Base-by-base conservation (phyloP, 495 filamentous ascomycete genomes). In the Aspergillus steynii region DNA sequence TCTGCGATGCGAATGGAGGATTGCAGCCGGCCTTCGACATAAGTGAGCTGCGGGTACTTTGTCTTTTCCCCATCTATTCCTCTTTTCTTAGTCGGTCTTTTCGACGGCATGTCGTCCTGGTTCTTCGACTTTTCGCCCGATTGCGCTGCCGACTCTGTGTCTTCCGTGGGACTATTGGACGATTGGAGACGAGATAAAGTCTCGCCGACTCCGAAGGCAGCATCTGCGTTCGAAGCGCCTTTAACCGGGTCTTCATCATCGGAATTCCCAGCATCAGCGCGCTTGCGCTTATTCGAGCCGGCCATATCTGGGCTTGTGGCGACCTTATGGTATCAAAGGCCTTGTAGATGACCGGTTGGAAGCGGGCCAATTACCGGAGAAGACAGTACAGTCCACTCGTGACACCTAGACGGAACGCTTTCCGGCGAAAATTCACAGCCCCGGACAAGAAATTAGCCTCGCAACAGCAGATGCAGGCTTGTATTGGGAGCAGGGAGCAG, bases 1-100 rank as follows among this genome's bases (percentile, higher is more conserved):
- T 95, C 89, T 28, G 84, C 80, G 50, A 97, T 83, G 47, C 88
- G 89, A 65, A 97, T 86, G 56, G 86, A 86, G 8, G 84, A 78
- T 61, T 90, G 85, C n/a, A 96, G 72, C 57, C 85, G 86, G 14
- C 87, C 81, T 29, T 87, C 78, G 6, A 87, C 86, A 64, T 93
- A 88, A 6, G 77, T 82, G 51, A 97, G 83, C 49, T 81, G 77
- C 6, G 93, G 93, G 70, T 95, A 95, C 64, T 89, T 90, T 26
- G 67, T 80, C 72, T 88, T 91, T 74, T 91, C 77, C 3, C 77
- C 77, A 53, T 81, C 76, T 0, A 74, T 65, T n/a, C 71, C 64
- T 47, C 74, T 75, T 67, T 76, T 77, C 58, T 74, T 79, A 25
- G 70, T 60, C 10, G 68, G 32, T 51, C 63, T 56, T 58, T 63